Conservation (phyloP, 805 yeast species). For the Candida fluviatilis region DNA sequence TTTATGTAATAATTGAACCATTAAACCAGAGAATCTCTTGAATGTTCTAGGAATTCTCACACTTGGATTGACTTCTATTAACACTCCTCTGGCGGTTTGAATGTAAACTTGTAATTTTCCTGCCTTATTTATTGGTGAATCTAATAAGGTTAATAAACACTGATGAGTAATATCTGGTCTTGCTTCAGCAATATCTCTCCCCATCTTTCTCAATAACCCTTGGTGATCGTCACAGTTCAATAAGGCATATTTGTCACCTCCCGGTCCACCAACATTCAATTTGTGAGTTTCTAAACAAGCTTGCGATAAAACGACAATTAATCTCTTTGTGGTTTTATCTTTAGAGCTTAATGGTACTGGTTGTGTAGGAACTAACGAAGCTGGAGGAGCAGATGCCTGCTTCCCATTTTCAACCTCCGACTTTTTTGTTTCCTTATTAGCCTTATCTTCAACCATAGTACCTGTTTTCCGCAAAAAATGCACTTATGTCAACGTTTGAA, state of each 20-base stretch:
- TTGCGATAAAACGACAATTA: constrained; percentile 91
- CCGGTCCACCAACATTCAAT: constrained; percentile 73
- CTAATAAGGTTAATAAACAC: constrained; percentile 87
- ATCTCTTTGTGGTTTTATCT: constrained; percentile 81
- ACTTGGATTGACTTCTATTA: constrained; percentile 92
- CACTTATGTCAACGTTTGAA: no score
- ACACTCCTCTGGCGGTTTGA: constrained; percentile 91
- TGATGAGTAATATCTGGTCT: constrained; percentile 99
- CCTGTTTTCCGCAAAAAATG: neutral
- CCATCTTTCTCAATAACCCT: constrained; percentile 91
- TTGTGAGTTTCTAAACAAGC: constrained; percentile 96
- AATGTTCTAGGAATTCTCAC: constrained; percentile 98
- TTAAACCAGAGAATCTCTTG: constrained; percentile 93
- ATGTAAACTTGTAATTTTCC: constrained; percentile 95
- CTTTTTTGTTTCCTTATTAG: constrained; percentile 5
- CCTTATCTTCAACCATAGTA: constrained; percentile 8
- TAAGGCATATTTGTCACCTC: constrained; percentile 84
- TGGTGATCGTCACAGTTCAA: constrained; percentile 98
- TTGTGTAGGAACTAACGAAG: constrained; percentile 81
- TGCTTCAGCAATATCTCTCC: constrained; percentile 95
- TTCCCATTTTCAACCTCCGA: constrained; percentile 3
- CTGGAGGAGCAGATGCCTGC: constrained; percentile 33
- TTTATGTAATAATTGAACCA: constrained; percentile 94
- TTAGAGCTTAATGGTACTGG: constrained; percentile 78
- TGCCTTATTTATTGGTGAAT: constrained; percentile 97